phyloP scores from a whole-genome alignment of 495 filamentous ascomycete genomes.

The Lindgomyces ingoldianus region DNA sequence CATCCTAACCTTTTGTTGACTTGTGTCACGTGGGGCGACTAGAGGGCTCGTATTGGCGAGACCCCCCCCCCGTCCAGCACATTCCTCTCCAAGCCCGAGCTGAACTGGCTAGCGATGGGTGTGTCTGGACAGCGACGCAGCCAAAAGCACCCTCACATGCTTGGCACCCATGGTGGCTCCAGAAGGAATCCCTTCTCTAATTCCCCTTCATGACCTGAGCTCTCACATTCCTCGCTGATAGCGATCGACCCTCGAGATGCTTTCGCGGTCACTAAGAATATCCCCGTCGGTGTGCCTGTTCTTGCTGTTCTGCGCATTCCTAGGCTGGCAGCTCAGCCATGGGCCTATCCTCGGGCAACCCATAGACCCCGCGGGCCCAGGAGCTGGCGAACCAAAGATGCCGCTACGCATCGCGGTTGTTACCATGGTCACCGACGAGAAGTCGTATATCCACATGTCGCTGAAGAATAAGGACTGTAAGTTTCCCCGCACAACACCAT shows the following conservation, averaged over 20 bases:
- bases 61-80: too few species aligned
- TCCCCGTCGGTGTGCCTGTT: conserved; percentile 11
- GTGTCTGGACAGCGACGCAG: too few species aligned
- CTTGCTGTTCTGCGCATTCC: conserved; percentile 18
- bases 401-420: conserved; percentile 30
- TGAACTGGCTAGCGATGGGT: too few species aligned
- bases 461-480: conserved; percentile 38
- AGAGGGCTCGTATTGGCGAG: too few species aligned
- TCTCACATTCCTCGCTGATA: neutral
- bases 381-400: neutral
- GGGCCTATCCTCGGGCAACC: neutral
- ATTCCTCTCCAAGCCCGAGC: too few species aligned
- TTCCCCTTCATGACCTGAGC: too few species aligned
- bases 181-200: too few species aligned
- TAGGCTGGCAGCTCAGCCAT: conserved; percentile 12
- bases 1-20: too few species aligned
- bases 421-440: conserved; percentile 34
- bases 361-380: neutral
- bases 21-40: too few species aligned
- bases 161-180: too few species aligned
- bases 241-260: conserved; percentile 3
- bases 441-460: conserved; percentile 34
- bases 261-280: conserved; percentile 3
- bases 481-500: neutral
- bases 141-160: neutral